A percentile compares a stretch with the other conserved stretches of the same genome.
phyloP scores from a whole-genome alignment of 129 eudicot species.

The Helichrysum umbraculigerum region DNA sequence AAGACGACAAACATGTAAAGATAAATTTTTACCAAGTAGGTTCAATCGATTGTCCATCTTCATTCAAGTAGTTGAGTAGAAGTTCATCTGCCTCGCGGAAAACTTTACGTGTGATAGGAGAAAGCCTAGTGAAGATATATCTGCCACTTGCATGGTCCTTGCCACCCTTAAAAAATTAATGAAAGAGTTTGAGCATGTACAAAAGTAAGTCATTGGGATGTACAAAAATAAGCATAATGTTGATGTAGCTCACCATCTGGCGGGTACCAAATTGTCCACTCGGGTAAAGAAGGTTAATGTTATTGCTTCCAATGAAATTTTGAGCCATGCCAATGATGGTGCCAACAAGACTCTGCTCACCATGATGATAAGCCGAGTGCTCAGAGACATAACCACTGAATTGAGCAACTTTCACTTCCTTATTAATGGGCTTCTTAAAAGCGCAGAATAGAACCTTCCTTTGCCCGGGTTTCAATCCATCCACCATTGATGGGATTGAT shows the following conservation, averaged over 20 bases:
- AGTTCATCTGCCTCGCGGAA: conserved; percentile 83
- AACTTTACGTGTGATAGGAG: conserved; percentile 60
- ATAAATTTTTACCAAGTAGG: conserved; percentile 64
- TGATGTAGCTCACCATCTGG: conserved; percentile 50
- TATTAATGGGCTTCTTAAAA: conserved; percentile 67
- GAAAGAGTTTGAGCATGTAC: not conserved
- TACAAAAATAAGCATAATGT: not conserved
- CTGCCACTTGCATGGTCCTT: conserved; percentile 98
- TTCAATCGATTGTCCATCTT: conserved; percentile 84
- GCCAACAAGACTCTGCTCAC: conserved; percentile 78
- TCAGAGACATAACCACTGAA: conserved; percentile 89
- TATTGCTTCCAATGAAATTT: conserved; percentile 84
- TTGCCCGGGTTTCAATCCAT: conserved; percentile 94
- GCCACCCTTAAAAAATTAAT: conserved; percentile 73
- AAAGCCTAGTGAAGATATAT: conserved; percentile 67
- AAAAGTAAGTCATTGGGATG: not conserved
- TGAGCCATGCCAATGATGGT: conserved; percentile 98
- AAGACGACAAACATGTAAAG: not conserved
- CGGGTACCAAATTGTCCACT: conserved; percentile 96
- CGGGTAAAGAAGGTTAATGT: conserved; percentile 74
- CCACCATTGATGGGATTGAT: conserved; percentile 91
- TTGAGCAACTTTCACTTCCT: conserved; percentile 86
- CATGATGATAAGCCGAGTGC: conserved; percentile 94
- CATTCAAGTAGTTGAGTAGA: conserved; percentile 74
- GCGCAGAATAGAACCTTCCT: conserved; percentile 88